These are phyloP conservation scores for Aspergillus haitiensis DNA, from an alignment of 495 filamentous ascomycete species.

Conservation along the genomic window DNA sequence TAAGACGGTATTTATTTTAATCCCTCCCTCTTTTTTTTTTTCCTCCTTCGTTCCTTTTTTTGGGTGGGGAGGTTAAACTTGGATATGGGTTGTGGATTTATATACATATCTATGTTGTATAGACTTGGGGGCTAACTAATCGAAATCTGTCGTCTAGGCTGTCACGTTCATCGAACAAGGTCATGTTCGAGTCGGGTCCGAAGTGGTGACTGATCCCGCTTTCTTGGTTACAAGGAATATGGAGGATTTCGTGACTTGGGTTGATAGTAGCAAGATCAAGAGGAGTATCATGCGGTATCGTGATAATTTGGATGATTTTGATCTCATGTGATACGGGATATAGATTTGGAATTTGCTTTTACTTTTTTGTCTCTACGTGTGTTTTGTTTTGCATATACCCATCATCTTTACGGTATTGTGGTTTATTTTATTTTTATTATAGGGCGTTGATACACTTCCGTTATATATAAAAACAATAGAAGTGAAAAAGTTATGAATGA, in stretches of 20 bases:
- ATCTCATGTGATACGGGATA: constrained; percentile 61
- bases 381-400: constrained; percentile 10
- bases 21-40: constrained; percentile 16
- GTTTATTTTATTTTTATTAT: constrained; percentile 3
- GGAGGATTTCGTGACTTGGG: constrained; percentile 98
- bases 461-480: no score
- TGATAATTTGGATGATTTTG: constrained; percentile 95
- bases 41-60: constrained; percentile 19
- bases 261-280: constrained; percentile 95
- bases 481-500: no score
- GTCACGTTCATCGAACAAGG: constrained; percentile 91
- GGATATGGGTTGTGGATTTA: neutral
- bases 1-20: constrained; percentile 50
- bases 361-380: neutral
- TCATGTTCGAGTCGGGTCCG: constrained; percentile 89
- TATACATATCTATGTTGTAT: no score
- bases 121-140: no score
- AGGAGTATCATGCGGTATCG: constrained; percentile 88
- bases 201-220: constrained; percentile 81
- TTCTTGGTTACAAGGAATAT: constrained; percentile 63
- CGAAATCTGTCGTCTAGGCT: constrained; percentile 38
- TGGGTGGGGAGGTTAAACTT: neutral
- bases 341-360: neutral
- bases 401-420: constrained; percentile 8
- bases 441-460: constrained; percentile 5